Evolutionary conservation across 106 monocot species (phyloP), one percentile per base, ranked within the genome.

Genomic region (Allium cepa): DNA sequence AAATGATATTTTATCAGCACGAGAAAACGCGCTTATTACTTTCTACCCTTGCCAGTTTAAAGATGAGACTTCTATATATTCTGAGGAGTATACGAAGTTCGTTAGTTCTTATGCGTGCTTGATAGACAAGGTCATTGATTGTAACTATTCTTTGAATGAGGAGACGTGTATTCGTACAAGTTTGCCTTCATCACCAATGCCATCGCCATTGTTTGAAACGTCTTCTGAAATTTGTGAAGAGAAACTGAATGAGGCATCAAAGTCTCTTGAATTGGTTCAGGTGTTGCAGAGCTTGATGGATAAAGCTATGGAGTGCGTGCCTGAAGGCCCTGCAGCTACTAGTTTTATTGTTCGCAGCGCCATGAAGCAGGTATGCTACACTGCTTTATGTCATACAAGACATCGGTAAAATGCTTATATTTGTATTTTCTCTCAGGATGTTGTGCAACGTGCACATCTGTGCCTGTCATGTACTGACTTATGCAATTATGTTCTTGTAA

Each of bases 271-370:
- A 17, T 15, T 49, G 8, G 48, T 74, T 17, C 58, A 65, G 10
- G 26, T 26, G 57, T 26, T 75, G 46, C 75, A 75, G 56, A 13
- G 67, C 67, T 50, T 75, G 13, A 28, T 68, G 50, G 75, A 75
- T 48, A 10, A 53, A 4, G 69, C 59, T 47, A 69, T 69, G 62
- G 69, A 69, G 62, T 69, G 76, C 47, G 47, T 28, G 69, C 69
- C 63, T 6, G 12, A 13, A 0, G 73, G 73, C 8, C 18, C 57
- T 0, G 66, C 57, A 15, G 46, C 60, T 11, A n/a, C 47, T 16
- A 76, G 47, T 53, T 9, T 15, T 3, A 36, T 69, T 2, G 36
- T 63, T 14, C 69, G 52, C 13, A 12, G 62, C 1, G 76, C 59
- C 8, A 63, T 69, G 76, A 45, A 63, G 62, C 62, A 55, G 26